A percentile compares a stretch with the other conserved stretches of the same genome.
These are phyloP conservation scores for Sugiyamaella sp. DNA, from an alignment of 1,139 yeast genomes.

Conservation along the genomic window DNA sequence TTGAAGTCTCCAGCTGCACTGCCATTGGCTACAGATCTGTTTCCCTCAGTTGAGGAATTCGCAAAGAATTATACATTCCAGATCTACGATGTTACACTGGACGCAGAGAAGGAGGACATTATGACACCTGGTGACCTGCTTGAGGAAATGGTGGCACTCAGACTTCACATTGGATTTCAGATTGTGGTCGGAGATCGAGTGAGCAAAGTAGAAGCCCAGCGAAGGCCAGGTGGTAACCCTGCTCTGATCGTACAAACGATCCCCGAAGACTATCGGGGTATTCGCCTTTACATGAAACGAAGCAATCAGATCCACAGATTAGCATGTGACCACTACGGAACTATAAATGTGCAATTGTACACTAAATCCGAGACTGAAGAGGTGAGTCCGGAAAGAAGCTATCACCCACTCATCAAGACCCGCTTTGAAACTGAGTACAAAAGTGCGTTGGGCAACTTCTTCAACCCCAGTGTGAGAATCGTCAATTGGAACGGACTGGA, in stretches of 20 bases:
- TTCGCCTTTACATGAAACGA: conserved; percentile 70
- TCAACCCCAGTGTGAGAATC: conserved; percentile 54
- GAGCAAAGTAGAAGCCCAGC: conserved; percentile 61
- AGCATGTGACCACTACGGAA: conserved; percentile 67
- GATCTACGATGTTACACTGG: conserved; percentile 64
- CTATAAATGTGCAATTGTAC: conserved; percentile 78
- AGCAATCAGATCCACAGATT: conserved; percentile 87
- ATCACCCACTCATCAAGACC: conserved; percentile 69
- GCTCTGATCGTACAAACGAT: conserved; percentile 44
- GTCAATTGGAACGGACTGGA: conserved; percentile 93
- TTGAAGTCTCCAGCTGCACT: conserved; percentile 90
- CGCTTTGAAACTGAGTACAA: conserved; percentile 71
- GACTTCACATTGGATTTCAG: conserved; percentile 88
- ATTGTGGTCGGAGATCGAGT: conserved; percentile 76
- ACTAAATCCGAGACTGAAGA: conserved; percentile 31
- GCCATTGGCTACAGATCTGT: conserved; percentile 76
- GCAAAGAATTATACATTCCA: conserved; percentile 50
- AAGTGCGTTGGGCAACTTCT: conserved; percentile 60
- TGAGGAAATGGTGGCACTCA: conserved; percentile 83
- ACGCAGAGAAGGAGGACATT: conserved; percentile 55
- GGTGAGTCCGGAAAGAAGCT: conserved; percentile 34
- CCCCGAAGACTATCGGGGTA: conserved; percentile 53
- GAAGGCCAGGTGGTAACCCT: conserved; percentile 61
- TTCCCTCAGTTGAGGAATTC: conserved; percentile 71
- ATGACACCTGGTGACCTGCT: conserved; percentile 64